Conservation (phyloP, 805 yeast species). For the Dipodascopsis tothii region DNA sequence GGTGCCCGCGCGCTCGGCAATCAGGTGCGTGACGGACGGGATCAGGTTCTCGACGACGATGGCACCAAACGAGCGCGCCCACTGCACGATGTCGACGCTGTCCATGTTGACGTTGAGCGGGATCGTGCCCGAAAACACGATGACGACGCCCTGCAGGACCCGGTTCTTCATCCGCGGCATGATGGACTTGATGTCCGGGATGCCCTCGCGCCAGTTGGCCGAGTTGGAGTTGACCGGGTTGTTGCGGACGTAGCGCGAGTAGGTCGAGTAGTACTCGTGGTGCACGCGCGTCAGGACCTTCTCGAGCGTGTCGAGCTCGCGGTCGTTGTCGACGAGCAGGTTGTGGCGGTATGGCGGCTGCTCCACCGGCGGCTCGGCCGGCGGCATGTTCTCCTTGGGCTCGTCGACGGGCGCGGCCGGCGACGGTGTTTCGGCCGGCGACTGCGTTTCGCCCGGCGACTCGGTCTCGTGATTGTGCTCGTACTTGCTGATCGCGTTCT, state of each 20-base stretch:
- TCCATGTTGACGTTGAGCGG: conserved; percentile 72
- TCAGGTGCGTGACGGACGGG: conserved; percentile 76
- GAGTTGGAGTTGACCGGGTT: not conserved
- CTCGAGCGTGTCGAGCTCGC: conserved; percentile 59
- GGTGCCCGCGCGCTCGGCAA: conserved; percentile 57
- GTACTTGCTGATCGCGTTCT: conserved; percentile 24
- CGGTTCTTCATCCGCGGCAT: conserved; percentile 65
- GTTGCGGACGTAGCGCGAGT: conserved; percentile 32
- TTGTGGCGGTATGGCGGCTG: conserved; percentile 31
- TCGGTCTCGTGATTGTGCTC: conserved; percentile 28
- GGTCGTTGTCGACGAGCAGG: conserved; percentile 70
- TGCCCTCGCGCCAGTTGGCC: conserved; percentile 18
- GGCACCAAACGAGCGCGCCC: conserved; percentile 93
- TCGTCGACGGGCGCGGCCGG: too few species aligned
- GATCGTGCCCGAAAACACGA: conserved; percentile 81
- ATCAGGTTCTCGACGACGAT: conserved; percentile 63
- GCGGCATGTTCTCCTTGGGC: conserved; percentile 6
- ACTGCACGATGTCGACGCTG: conserved; percentile 74
- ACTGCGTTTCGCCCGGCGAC: too few species aligned
- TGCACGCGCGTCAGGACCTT: conserved; percentile 60
- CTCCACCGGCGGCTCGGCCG: not conserved
- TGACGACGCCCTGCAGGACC: conserved; percentile 60
- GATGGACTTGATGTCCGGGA: conserved; percentile 60
- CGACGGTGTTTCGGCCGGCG: too few species aligned
- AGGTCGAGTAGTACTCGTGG: conserved; percentile 50